phyloP scores from a whole-genome alignment of 2,329 filamentous ascomycete species.

The Alternaria rosae region DNA sequence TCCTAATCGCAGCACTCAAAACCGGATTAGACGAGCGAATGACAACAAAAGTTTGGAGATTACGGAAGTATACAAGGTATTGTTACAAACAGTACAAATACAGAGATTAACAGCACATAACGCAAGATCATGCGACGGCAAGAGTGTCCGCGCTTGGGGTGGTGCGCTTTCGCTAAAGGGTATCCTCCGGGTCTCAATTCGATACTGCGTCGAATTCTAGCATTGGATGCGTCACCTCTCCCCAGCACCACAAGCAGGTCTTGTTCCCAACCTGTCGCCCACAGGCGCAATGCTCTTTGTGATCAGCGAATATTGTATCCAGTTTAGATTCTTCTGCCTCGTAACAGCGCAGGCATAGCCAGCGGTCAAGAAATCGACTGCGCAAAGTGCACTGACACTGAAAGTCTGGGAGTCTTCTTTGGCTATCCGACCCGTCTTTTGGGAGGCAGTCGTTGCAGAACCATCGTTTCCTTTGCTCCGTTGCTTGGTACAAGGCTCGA shows the following conservation, averaged over 20 bases:
- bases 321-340: constrained; percentile 18
- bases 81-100: not conserved
- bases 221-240: constrained; percentile 13
- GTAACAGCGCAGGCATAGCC: constrained; percentile 34
- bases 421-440: not conserved
- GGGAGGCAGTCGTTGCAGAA: constrained; percentile 15
- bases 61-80: not conserved
- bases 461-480: constrained; percentile 29
- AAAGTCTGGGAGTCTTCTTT: not conserved
- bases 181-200: not conserved
- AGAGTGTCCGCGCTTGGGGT: not conserved
- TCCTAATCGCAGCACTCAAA: not conserved
- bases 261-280: constrained; percentile 8
- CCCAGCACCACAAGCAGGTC: constrained; percentile 28
- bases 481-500: constrained; percentile 30
- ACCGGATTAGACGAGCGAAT: not conserved
- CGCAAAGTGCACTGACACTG: constrained; percentile 30
- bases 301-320: not conserved
- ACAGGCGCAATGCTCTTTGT: constrained; percentile 14
- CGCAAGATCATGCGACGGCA: not conserved
- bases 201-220: not conserved
- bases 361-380: constrained; percentile 27
- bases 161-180: not conserved
- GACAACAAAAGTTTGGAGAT: not conserved
- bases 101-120: not conserved